Evolutionary conservation across 2,329 filamentous ascomycete genomes (phyloP).

Genomic region (Xylariaceae sp.): DNA sequence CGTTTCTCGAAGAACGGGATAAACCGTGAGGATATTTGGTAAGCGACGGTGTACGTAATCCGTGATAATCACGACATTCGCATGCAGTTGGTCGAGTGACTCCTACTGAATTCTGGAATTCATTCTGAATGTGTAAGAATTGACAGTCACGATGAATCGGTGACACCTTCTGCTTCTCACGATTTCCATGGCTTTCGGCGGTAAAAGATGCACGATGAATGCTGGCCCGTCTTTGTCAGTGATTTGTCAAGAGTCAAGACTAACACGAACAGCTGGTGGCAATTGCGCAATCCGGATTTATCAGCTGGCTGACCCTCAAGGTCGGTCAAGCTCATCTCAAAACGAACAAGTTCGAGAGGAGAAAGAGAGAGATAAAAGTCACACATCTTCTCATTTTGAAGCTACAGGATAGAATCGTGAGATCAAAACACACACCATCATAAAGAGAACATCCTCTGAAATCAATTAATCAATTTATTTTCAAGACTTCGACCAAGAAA

Average conservation of each 20-base stretch:
- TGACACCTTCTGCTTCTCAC: neutral
- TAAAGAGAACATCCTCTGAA: neutral
- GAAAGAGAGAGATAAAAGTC: neutral
- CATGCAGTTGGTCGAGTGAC: too few relatives aligned
- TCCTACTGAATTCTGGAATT: too few relatives aligned
- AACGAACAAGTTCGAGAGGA: neutral
- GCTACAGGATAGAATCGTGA: neutral
- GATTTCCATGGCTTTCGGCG: neutral
- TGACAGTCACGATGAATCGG: too few relatives aligned
- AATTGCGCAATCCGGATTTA: neutral
- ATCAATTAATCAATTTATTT: neutral
- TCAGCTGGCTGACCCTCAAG: neutral
- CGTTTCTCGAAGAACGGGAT: too few relatives aligned
- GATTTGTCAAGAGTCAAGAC: neutral
- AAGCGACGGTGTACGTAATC: too few relatives aligned
- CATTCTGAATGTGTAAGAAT: too few relatives aligned
- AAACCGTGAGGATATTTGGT: too few relatives aligned
- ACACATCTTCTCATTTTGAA: neutral
- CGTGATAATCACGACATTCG: too few relatives aligned
- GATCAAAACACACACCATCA: neutral
- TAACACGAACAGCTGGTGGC: neutral
- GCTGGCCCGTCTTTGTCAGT: neutral
- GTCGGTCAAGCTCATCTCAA: too few relatives aligned
- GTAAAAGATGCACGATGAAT: neutral
- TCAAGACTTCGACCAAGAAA: neutral